phyloP scores from a whole-genome alignment of 129 eudicot species.

The Chrysanthemum lavandulifolium region DNA sequence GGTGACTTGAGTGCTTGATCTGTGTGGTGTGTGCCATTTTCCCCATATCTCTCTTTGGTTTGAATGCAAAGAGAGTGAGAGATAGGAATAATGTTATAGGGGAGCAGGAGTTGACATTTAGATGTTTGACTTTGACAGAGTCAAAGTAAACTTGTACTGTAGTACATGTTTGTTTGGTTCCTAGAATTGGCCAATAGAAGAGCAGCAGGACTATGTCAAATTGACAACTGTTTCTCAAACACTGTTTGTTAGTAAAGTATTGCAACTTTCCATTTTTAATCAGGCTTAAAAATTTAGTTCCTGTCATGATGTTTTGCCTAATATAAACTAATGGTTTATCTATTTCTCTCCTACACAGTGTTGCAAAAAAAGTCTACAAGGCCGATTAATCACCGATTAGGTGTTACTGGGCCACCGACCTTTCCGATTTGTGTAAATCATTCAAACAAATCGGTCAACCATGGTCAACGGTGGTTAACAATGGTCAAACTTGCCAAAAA shows the following conservation, averaged over 20 bases:
- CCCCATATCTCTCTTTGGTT: slow-evolving; percentile 25
- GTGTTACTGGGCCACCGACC: no score
- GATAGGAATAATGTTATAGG: slow-evolving; percentile 12
- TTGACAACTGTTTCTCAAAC: slow-evolving; percentile 7
- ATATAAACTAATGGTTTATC: no score
- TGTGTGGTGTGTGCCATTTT: slow-evolving; percentile 36
- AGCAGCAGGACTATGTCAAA: not conserved
- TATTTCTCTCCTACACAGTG: no score
- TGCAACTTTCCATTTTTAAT: not conserved
- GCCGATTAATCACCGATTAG: no score
- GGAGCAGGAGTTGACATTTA: slow-evolving; percentile 27
- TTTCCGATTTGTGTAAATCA: no score
- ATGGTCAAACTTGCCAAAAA: no score
- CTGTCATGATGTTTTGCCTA: no score
- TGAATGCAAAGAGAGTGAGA: not conserved
- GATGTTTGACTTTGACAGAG: not conserved
- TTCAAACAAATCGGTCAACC: no score
- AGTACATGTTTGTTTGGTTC: slow-evolving; percentile 7
- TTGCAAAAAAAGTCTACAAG: no score
- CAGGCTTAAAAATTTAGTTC: not conserved
- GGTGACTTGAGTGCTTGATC: slow-evolving; percentile 53
- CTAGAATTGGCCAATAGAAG: slow-evolving; percentile 4
- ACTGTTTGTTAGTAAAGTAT: not conserved
- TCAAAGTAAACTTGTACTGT: slow-evolving; percentile 23
- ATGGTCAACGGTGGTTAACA: no score